These are phyloP conservation scores for Amylostereum chailletii DNA, from an alignment of 1,284 basidiomycete species.

Conservation along the genomic window DNA sequence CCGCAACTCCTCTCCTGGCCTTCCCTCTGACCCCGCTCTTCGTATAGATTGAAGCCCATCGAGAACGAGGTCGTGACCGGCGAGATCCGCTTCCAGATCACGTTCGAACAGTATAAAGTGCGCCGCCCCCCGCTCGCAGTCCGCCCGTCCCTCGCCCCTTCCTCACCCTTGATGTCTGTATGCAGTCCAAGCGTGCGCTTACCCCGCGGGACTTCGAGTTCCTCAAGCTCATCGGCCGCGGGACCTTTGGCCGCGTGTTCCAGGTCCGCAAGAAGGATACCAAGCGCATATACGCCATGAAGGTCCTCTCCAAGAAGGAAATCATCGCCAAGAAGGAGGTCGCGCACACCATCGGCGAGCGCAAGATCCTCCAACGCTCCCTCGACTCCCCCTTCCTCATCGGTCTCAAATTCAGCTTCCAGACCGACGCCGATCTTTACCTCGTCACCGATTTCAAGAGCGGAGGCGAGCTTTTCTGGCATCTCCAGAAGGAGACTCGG, in stretches of 20 bases:
- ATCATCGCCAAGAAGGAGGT: slow-evolving; percentile 99
- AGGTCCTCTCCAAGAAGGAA: slow-evolving; percentile 97
- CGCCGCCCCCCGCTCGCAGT: slow-evolving; percentile 19
- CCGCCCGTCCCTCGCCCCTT: slow-evolving; percentile 1
- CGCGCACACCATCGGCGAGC: slow-evolving; percentile 97
- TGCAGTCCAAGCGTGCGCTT: slow-evolving; percentile 71
- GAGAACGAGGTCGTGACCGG: slow-evolving; percentile 81
- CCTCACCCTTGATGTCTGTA: not conserved
- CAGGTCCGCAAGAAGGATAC: slow-evolving; percentile 98
- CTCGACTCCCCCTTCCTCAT: slow-evolving; percentile 96
- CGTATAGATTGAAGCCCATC: slow-evolving; percentile 61
- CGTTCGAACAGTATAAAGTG: slow-evolving; percentile 87
- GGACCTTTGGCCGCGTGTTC: slow-evolving; percentile 99
- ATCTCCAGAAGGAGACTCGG: slow-evolving; percentile 89
- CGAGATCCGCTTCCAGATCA: slow-evolving; percentile 92
- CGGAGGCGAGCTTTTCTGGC: slow-evolving; percentile 98
- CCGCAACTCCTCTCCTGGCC: slow-evolving; percentile 9
- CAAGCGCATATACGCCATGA: slow-evolving; percentile 99
- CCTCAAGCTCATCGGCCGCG: slow-evolving; percentile 96
- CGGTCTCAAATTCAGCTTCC: slow-evolving; percentile 97
- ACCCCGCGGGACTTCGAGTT: slow-evolving; percentile 96
- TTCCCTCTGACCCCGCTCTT: not conserved
- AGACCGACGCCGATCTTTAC: slow-evolving; percentile 93
- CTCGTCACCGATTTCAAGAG: slow-evolving; percentile 99
- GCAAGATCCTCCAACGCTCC: slow-evolving; percentile 95